A percentile compares a stretch with the other conserved stretches of the same genome.
Evolutionary conservation across 2,329 filamentous ascomycete genomes (phyloP).

Genomic region (Penicillium expansum): DNA sequence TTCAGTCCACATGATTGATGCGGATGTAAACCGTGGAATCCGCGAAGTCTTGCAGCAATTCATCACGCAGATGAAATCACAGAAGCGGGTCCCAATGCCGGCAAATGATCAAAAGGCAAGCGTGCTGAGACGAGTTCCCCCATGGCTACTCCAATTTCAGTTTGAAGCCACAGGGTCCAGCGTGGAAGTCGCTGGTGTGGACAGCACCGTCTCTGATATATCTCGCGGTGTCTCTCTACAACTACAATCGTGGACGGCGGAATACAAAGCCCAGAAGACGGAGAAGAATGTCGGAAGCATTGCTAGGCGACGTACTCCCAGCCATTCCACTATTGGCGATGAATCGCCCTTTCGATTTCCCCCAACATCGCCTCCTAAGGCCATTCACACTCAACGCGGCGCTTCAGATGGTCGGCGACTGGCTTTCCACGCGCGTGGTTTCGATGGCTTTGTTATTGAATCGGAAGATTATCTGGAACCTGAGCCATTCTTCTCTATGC

Average conservation of each 20-base stretch:
- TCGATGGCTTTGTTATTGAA: constrained; percentile 91
- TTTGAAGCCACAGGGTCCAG: constrained; percentile 87
- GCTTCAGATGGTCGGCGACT: constrained; percentile 76
- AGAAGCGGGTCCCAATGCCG: constrained; percentile 53
- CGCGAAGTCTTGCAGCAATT: constrained; percentile 88
- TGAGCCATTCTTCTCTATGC: constrained; percentile 82
- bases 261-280: constrained; percentile 80
- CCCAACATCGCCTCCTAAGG: constrained; percentile 49
- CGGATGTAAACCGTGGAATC: constrained; percentile 88
- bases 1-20: constrained; percentile 81
- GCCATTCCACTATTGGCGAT: constrained; percentile 64
- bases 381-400: constrained; percentile 37
- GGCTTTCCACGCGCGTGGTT: constrained; percentile 72
- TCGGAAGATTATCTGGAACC: constrained; percentile 77
- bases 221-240: constrained; percentile 81
- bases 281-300: constrained; percentile 50
- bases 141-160: constrained; percentile 80
- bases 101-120: constrained; percentile 58
- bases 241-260: constrained; percentile 79
- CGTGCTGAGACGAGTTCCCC: constrained; percentile 73
- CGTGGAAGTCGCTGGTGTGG: constrained; percentile 84
- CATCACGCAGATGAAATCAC: constrained; percentile 64
- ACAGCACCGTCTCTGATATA: constrained; percentile 76
- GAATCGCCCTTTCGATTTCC: constrained; percentile 58
- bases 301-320: constrained; percentile 71